Evolutionary conservation across 768 basidiomycete genomes (phyloP).

Genomic region (Trametes meyenii): DNA sequence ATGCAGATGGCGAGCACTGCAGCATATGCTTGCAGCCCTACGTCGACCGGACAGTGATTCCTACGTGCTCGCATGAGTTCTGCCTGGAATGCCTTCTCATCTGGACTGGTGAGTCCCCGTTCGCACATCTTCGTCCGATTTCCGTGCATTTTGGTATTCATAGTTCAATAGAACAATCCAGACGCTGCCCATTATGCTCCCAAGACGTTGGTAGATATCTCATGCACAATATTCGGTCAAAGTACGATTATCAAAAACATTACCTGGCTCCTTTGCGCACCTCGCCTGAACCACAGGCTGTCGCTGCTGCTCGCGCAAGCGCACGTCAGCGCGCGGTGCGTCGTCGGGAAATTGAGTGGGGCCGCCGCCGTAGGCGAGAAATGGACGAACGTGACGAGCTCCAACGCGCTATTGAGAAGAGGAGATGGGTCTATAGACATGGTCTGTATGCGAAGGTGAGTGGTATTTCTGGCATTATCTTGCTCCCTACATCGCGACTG

Average conservation of each 20-base stretch:
- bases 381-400: constrained; percentile 68
- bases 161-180: constrained; percentile 61
- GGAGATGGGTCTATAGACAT: constrained; percentile 82
- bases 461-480: constrained; percentile 13
- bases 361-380: constrained; percentile 51
- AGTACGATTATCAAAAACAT: constrained; percentile 82
- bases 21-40: constrained; percentile 85
- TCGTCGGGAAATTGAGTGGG: constrained; percentile 55
- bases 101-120: constrained; percentile 70
- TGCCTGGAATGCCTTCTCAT: constrained; percentile 90
- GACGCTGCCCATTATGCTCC: constrained; percentile 77
- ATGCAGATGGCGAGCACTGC: constrained; percentile 63
- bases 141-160: background rate
- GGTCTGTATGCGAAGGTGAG: constrained; percentile 84
- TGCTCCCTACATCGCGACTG: too few species aligned
- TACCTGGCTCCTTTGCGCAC: constrained; percentile 67
- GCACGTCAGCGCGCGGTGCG: constrained; percentile 37
- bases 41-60: constrained; percentile 78
- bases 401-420: constrained; percentile 69
- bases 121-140: background rate
- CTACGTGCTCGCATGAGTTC: constrained; percentile 88
- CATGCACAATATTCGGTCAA: constrained; percentile 78
- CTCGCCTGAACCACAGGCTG: constrained; percentile 44
- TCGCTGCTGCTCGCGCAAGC: constrained; percentile 35
- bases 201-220: constrained; percentile 70